phyloP scores from a whole-genome alignment of 176 grass and related monocot genomes.

The Canna indica region DNA sequence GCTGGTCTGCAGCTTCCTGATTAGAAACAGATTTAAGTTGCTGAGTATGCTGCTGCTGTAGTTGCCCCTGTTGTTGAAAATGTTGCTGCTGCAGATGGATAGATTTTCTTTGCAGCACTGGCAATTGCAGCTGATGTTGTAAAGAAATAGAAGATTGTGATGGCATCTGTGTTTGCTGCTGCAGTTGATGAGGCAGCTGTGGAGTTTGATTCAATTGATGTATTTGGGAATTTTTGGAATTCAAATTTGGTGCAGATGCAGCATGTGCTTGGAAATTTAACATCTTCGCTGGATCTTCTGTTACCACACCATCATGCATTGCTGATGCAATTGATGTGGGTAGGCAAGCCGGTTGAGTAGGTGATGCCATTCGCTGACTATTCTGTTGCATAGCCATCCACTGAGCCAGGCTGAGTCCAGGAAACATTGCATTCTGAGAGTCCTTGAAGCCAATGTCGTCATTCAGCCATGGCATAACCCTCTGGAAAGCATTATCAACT shows the following conservation, averaged over 20 bases:
- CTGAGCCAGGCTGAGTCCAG: constrained; percentile 75
- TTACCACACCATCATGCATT: constrained; percentile 35
- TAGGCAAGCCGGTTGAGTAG: constrained; percentile 38
- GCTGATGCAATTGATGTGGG: constrained; percentile 27
- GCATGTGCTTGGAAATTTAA: constrained; percentile 57
- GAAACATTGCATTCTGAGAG: constrained; percentile 72
- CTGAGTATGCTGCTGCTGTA: constrained; percentile 20
- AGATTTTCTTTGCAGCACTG: constrained; percentile 39
- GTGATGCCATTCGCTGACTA: constrained; percentile 41
- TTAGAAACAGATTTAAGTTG: constrained; percentile 34
- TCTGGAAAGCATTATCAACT: constrained; percentile 84
- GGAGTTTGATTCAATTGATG: constrained; percentile 24
- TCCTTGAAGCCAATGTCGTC: constrained; percentile 92
- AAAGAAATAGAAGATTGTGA: constrained; percentile 22
- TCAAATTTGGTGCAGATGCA: constrained; percentile 42
- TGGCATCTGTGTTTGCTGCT: constrained; percentile 39
- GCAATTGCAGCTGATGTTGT: constrained; percentile 45
- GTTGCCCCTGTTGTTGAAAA: constrained; percentile 19
- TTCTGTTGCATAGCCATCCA: constrained; percentile 99
- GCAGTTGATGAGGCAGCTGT: constrained; percentile 40
- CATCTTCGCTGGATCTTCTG: constrained; percentile 46
- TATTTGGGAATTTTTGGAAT: constrained; percentile 36
- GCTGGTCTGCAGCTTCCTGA: constrained; percentile 40
- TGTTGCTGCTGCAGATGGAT: constrained; percentile 49
- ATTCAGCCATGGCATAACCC: constrained; percentile 83